Evolutionary conservation across 2,329 filamentous ascomycete genomes (phyloP), one percentile per base, ranked within the genome.

Genomic region (Didymella pomorum): DNA sequence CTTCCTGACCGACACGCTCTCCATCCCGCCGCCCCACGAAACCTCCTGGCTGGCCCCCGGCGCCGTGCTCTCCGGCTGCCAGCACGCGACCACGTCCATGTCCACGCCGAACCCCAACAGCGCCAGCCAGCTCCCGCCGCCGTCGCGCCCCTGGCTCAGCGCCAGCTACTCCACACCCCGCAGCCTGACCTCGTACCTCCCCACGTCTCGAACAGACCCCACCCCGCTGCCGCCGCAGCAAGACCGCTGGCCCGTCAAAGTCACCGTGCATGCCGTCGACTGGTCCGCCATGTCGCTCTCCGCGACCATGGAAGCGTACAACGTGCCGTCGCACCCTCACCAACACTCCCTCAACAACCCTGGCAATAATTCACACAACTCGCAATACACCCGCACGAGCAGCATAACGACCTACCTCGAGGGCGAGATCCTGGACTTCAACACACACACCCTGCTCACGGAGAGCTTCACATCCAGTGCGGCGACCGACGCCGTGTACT

Each of bases 301-400:
- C 21, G 87, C 87, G 4, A 89, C 86, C 8, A 90, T 90, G 87
- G 86, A 89, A 74, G 87, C 87, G 4, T 89, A 87, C 76, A 87
- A 89, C 65, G 87, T 89, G 12, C 87, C 87, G 2, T 81, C 79
- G 29, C 78, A 74, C 47, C 62, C 68, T 9, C 68, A 71, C 45
- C 67, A 68, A 42, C 61, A 73, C 61, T 39, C 75, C 45, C 61
- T 70, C 68, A 55, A 35, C 51, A 63, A 52, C 52, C 65, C 60
- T 23, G 42, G 25, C 41, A 41, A 50, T 9, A 28, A 53, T 14
- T 56, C 57, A 7, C 64, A 50, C 10, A 28, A 53, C 14, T 56
- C 57, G 6, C 64, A 67, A 3, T 67, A 64, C 59, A 71, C 70
- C 5, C 74, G 68, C 67, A 79, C 72, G 58, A 79, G 71, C 63